phyloP scores from a whole-genome alignment of 192 early-diverging fungal genomes.

The Bifiguratus adelaidae region DNA sequence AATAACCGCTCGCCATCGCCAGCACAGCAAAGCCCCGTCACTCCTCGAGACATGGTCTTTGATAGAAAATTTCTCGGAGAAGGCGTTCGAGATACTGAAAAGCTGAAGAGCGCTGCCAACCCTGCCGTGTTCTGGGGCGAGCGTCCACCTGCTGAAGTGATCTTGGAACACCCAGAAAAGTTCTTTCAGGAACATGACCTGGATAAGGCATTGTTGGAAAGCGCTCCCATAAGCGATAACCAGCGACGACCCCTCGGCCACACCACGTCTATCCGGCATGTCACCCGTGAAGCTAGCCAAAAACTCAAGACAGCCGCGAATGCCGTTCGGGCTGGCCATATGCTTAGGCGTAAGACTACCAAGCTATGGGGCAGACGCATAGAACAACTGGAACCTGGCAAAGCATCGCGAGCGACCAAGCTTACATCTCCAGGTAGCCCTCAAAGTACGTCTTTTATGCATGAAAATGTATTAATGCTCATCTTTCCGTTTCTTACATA shows the following conservation, averaged over 20 bases:
- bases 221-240: constrained; percentile 5
- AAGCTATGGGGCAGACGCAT: constrained; percentile 41
- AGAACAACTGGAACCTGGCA: constrained; percentile 30
- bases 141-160: constrained; percentile 59
- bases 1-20: too few relatives aligned
- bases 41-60: too few relatives aligned
- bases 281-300: constrained; percentile 30
- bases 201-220: constrained; percentile 47
- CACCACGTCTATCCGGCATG: constrained; percentile 39
- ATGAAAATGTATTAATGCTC: background rate
- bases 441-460: background rate
- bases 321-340: constrained; percentile 9
- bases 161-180: constrained; percentile 57
- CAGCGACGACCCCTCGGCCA: constrained; percentile 10
- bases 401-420: too few relatives aligned
- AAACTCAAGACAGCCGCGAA: constrained; percentile 2
- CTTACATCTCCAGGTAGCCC: too few relatives aligned
- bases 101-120: too few relatives aligned
- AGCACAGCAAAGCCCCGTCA: too few relatives aligned
- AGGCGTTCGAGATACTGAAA: too few relatives aligned
- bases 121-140: constrained; percentile 43
- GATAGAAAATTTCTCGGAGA: too few relatives aligned
- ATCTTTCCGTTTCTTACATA: background rate
- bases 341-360: constrained; percentile 32
- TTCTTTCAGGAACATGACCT: constrained; percentile 74